Conservation (phyloP, 805 yeast species). For the Teunomyces funiuensis region DNA sequence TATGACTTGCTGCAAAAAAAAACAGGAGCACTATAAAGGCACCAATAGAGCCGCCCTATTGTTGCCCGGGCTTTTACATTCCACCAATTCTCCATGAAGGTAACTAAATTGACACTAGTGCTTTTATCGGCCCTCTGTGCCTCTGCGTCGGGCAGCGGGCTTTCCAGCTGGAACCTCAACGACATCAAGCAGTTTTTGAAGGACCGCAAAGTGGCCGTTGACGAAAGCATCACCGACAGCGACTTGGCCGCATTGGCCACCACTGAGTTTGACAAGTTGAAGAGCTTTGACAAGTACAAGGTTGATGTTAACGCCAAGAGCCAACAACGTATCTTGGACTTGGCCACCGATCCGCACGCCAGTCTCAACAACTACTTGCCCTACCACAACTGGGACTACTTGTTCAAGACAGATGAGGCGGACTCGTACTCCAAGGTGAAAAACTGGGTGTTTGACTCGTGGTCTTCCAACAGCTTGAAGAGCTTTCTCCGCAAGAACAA, state of each 20-base stretch:
- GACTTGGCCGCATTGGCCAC: conserved; percentile 26
- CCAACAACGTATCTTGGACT: conserved; percentile 15
- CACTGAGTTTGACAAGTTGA: conserved; percentile 24
- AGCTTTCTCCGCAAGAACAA: conserved; percentile 30
- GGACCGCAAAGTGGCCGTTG: conserved; percentile 25
- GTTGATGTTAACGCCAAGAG: conserved; percentile 10
- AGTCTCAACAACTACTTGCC: conserved; percentile 15
- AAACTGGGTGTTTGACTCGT: conserved; percentile 52
- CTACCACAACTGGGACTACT: conserved; percentile 17
- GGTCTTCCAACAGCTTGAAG: conserved; percentile 38
- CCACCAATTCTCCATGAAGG: not conserved
- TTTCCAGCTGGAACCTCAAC: conserved; percentile 9
- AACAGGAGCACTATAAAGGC: not conserved
- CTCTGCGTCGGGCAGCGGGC: conserved; percentile 3
- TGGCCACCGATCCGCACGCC: conserved; percentile 16
- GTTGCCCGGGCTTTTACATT: no score
- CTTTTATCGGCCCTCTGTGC: not conserved
- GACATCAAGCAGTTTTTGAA: conserved; percentile 29
- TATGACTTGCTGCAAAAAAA: not conserved
- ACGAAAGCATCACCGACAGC: conserved; percentile 17
- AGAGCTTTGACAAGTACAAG: conserved; percentile 10
- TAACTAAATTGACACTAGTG: not conserved
- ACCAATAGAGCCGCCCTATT: no score
- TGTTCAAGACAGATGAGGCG: conserved; percentile 6
- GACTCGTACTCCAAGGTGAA: conserved; percentile 11